Percentiles rank a stretch among this genome's conserved stretches.
phyloP scores from a whole-genome alignment of 78 protist genomes.

The Acrasis kona region DNA sequence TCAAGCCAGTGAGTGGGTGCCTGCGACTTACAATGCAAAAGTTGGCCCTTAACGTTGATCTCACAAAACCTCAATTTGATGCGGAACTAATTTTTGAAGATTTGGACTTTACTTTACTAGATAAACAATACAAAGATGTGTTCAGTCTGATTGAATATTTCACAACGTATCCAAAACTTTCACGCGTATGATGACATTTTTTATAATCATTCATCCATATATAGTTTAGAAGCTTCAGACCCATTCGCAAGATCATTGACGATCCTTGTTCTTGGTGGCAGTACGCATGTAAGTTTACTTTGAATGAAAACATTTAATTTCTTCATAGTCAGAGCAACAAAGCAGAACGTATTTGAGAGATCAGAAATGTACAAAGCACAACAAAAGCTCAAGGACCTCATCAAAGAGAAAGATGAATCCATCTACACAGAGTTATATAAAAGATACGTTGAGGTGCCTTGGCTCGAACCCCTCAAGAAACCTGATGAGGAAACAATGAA shows the following conservation, averaged over 20 bases:
- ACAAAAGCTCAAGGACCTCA: too few species aligned
- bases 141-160: neutral
- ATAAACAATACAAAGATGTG: neutral
- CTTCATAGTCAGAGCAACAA: too few species aligned
- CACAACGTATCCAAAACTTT: neutral
- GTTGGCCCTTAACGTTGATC: neutral
- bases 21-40: neutral
- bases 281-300: too few species aligned
- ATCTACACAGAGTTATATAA: neutral
- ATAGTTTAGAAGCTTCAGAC: too few species aligned
- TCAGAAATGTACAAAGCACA: too few species aligned
- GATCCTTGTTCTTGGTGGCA: too few species aligned
- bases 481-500: neutral
- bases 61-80: conserved; percentile 2
- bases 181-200: too few species aligned
- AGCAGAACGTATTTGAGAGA: too few species aligned
- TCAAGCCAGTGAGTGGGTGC: neutral
- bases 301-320: too few species aligned
- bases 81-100: neutral
- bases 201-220: too few species aligned
- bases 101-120: neutral
- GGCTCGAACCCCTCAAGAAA: neutral
- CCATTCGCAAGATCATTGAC: too few species aligned
- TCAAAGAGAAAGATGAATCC: neutral
- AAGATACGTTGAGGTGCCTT: neutral